Evolutionary conservation across 495 filamentous ascomycete species (phyloP), one percentile per base, ranked within the genome.

Genomic region (Cetradonia linearis): DNA sequence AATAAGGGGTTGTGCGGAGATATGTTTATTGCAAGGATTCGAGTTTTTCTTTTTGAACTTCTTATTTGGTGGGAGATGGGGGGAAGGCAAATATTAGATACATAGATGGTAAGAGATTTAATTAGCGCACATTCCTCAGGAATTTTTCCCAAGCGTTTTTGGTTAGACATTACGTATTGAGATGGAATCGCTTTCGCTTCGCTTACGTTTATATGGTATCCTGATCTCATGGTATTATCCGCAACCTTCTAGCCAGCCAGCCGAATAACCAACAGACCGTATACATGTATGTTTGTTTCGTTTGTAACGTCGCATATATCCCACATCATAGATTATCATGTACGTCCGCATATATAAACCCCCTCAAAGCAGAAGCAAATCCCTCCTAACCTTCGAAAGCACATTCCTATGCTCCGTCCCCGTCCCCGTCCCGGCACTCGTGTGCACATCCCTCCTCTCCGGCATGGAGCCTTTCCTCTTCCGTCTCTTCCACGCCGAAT

Each of bases 401-500:
- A 9, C 7, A 36, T 36, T n/a, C 28, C 9, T 53, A 9, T 28
- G 31, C 11, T 8, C 28, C 25, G 23, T 28, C 9, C 14, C 48
- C 25, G 23, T 13, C 11, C 42, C 4, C 6, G 42, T 16, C 11
- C 42, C 48, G 16, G 48, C 18, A 10, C 14, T 34, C 13, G 30
- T 33, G 53, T 10, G 31, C 23, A n/a, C 36, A 10, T 53, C 20
- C 31, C 11, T 28, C 16, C 36, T 23, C 56, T 30, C 56, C 20
- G 47, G 53, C 60, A 58, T 23, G 0, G 47, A 50, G 10, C 54
- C 60, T 23, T 62, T 62, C 31, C 60, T 59, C 33, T 23, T 56
- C 58, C 33, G 56, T 52, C 55, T 53, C 40, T 31, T 61, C 64
- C 50, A 56, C 7, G 44, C 47, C 16, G 61, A 52, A n/a, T 54